Evolutionary conservation across 176 grass and related monocot genomes (phyloP), one percentile per base, ranked within the genome.

Genomic region (Canna indica): DNA sequence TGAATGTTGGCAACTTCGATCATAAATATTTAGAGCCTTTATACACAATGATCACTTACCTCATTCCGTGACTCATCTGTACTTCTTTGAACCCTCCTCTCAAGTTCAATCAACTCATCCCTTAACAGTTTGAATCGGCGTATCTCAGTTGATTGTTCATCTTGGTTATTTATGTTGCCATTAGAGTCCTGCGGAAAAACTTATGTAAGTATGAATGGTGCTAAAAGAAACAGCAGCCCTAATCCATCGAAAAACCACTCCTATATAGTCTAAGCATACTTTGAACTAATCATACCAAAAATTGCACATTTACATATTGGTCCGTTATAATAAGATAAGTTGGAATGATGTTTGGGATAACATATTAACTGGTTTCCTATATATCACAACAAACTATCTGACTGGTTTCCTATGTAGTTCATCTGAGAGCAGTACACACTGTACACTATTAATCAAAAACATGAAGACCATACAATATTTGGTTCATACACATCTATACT

Each of bases 11-110:
- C 12, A 32, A 18, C 47, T 29, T 17, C 68, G 10, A 48, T 18
- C 15, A 70, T 30, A 31, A 31, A 18, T 48, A 30, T 31, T 28
- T 30, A 47, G 5, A 31, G n/a, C n/a, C n/a, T n/a, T n/a, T n/a
- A n/a, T n/a, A n/a, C 16, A 70, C 15, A 70, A 60, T 86, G 33
- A 59, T 52, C 78, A 73, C 39, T 62, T 93, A 99, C 94, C 82
- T 82, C 82, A 76, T 83, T 92, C 68, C 77, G 67, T 45, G 80
- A 47, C 75, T 78, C 78, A 76, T 78, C 70, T 76, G 86, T 78
- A 79, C 80, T 93, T 86, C 82, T 90, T 80, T 90, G 94, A 65
- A 93, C 94, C 80, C 90, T 80, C 65, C 81, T 99, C 82, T 90
- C 90, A 82, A 99, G 84, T 47, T 99, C 94, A 60, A 90, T 93